These are phyloP conservation scores for Aspergillus tanneri DNA, from an alignment of 2,329 filamentous ascomycete genomes.

Conservation along the genomic window DNA sequence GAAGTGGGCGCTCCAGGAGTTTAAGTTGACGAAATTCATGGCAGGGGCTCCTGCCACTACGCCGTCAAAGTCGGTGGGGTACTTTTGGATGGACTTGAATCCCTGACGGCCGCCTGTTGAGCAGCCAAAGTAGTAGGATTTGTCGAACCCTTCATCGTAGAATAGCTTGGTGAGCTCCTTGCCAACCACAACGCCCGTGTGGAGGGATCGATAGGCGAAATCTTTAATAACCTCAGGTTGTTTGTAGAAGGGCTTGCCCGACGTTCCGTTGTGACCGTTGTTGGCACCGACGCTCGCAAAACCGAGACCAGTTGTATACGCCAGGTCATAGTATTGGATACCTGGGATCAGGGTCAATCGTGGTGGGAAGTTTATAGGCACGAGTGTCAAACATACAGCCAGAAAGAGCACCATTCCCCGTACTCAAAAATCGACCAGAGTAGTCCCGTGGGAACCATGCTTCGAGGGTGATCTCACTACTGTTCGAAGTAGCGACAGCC, in stretches of 20 bases:
- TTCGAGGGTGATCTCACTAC: conserved; percentile 49
- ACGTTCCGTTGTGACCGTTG: conserved; percentile 52
- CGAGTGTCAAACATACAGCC: conserved; percentile 46
- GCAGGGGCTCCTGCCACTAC: conserved; percentile 52
- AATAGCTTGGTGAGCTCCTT: conserved; percentile 51
- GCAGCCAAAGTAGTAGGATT: conserved; percentile 52
- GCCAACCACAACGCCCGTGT: conserved; percentile 46
- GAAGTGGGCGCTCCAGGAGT: conserved; percentile 47
- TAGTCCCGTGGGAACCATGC: conserved; percentile 51
- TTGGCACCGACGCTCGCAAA: conserved; percentile 52
- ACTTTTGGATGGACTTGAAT: conserved; percentile 53
- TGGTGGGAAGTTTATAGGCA: background rate
- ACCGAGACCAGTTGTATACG: conserved; percentile 43
- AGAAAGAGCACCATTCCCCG: conserved; percentile 51
- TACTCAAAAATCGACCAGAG: conserved; percentile 48
- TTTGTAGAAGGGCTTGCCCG: conserved; percentile 47
- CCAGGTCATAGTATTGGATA: conserved; percentile 47
- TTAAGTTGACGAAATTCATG: conserved; percentile 47
- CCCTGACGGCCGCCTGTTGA: conserved; percentile 62
- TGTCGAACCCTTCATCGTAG: conserved; percentile 46
- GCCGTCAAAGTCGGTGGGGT: conserved; percentile 59
- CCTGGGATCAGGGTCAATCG: no score
- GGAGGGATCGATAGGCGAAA: conserved; percentile 49
- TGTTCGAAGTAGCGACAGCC: conserved; percentile 43
- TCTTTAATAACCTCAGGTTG: conserved; percentile 49